Conservation (phyloP, 345 rosid species). For the Schrenkiella parvula region DNA sequence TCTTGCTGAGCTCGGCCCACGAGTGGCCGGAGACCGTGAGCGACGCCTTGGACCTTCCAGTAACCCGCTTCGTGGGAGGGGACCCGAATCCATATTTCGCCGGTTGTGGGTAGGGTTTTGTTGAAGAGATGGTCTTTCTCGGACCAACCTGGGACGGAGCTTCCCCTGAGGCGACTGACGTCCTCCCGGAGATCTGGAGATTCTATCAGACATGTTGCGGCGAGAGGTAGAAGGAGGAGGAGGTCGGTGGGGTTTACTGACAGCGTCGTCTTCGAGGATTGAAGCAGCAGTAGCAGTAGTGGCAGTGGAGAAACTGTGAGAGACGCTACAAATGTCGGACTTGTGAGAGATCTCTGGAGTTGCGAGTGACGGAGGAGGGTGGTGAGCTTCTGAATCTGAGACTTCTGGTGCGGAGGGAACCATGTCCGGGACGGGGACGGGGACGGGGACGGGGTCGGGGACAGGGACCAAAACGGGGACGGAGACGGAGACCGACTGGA, state of each 20-base stretch:
- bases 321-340: slow-evolving; percentile 56
- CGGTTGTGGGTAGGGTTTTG: slow-evolving; percentile 27
- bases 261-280: slow-evolving; percentile 56
- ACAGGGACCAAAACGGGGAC: slow-evolving; percentile 6
- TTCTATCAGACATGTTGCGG: slow-evolving; percentile 37
- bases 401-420: background rate
- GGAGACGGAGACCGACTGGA: slow-evolving; percentile 49
- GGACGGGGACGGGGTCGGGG: background rate
- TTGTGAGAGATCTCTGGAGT: slow-evolving; percentile 42
- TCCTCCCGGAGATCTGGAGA: slow-evolving; percentile 30
- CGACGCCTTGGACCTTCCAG: slow-evolving; percentile 36
- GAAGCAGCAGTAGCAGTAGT: slow-evolving; percentile 46
- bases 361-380: slow-evolving; percentile 19
- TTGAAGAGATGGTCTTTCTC: slow-evolving; percentile 29
- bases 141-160: slow-evolving; percentile 25
- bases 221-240: slow-evolving; percentile 39
- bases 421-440: slow-evolving; percentile 6
- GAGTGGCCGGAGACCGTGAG: slow-evolving; percentile 39
- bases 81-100: slow-evolving; percentile 31
- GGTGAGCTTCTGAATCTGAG: slow-evolving; percentile 14
- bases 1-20: slow-evolving; percentile 30
- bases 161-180: slow-evolving; percentile 25
- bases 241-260: slow-evolving; percentile 38
- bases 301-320: slow-evolving; percentile 49
- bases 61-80: slow-evolving; percentile 31